These are phyloP conservation scores for Calvatia gigantea DNA, from an alignment of 768 basidiomycete species.

Conservation along the genomic window DNA sequence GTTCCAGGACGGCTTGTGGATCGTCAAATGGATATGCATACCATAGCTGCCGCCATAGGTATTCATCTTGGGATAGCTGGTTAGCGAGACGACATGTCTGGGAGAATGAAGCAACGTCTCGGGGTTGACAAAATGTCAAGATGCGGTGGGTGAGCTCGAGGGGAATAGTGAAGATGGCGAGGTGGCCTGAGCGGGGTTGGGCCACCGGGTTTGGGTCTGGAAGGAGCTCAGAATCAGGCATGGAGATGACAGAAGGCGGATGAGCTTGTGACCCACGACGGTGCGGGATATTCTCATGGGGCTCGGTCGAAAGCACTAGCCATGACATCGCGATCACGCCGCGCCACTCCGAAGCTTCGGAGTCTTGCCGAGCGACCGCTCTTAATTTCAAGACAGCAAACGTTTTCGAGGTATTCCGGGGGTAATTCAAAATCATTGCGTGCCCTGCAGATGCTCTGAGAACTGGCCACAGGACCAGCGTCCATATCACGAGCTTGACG, in stretches of 20 bases:
- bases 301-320: neutral
- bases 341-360: neutral
- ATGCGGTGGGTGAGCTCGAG: slow-evolving; percentile 58
- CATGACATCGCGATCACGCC: slow-evolving; percentile 5
- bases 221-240: neutral
- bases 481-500: too few relatives aligned
- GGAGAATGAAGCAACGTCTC: slow-evolving; percentile 58
- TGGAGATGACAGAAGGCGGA: neutral
- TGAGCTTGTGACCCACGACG: too few relatives aligned
- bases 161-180: slow-evolving; percentile 38
- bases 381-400: too few relatives aligned
- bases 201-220: neutral
- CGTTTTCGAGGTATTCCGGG: too few relatives aligned
- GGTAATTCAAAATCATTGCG: too few relatives aligned
- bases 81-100: slow-evolving; percentile 48
- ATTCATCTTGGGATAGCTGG: slow-evolving; percentile 52
- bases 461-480: neutral
- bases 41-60: slow-evolving; percentile 70
- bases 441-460: neutral
- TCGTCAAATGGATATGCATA: slow-evolving; percentile 60
- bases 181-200: too few relatives aligned
- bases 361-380: neutral
- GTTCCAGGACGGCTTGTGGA: slow-evolving; percentile 37
- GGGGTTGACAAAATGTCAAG: slow-evolving; percentile 51
- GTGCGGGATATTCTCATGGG: slow-evolving; percentile 10